Evolutionary conservation across 306 rosid genomes (phyloP).

Genomic region (Cicer pinnatifidum): DNA sequence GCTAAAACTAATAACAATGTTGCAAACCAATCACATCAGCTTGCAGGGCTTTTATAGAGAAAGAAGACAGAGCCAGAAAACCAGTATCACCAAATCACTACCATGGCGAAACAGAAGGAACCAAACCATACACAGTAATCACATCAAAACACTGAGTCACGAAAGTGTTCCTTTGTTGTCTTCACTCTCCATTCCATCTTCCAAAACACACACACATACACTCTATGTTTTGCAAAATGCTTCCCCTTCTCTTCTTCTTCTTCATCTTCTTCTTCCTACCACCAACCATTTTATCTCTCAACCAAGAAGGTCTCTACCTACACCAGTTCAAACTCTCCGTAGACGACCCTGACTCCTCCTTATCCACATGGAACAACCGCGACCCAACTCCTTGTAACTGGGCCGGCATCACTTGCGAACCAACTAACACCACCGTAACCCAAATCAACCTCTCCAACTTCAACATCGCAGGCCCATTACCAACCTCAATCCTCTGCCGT

Average conservation of each 20-base stretch:
- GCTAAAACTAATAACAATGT: no score
- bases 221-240: constrained; percentile 22
- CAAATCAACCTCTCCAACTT: constrained; percentile 62
- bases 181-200: not conserved
- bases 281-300: constrained; percentile 42
- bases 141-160: not conserved
- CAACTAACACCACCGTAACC: constrained; percentile 46
- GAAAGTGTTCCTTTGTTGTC: no score
- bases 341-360: constrained; percentile 55
- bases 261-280: constrained; percentile 22
- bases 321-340: constrained; percentile 58
- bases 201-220: not conserved
- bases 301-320: constrained; percentile 70
- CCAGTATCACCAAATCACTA: no score
- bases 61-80: no score
- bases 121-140: not conserved
- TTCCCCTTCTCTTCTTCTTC: constrained; percentile 16
- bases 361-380: constrained; percentile 65
- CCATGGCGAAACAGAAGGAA: no score
- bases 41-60: no score
- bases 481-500: constrained; percentile 63
- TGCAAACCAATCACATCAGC: no score
- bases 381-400: constrained; percentile 71
- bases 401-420: constrained; percentile 64
- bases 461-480: constrained; percentile 64